A percentile compares a stretch with the other conserved stretches of the same genome.
Evolutionary conservation across 2,329 filamentous ascomycete species (phyloP).

Genomic region (Furcasterigmium furcatum): DNA sequence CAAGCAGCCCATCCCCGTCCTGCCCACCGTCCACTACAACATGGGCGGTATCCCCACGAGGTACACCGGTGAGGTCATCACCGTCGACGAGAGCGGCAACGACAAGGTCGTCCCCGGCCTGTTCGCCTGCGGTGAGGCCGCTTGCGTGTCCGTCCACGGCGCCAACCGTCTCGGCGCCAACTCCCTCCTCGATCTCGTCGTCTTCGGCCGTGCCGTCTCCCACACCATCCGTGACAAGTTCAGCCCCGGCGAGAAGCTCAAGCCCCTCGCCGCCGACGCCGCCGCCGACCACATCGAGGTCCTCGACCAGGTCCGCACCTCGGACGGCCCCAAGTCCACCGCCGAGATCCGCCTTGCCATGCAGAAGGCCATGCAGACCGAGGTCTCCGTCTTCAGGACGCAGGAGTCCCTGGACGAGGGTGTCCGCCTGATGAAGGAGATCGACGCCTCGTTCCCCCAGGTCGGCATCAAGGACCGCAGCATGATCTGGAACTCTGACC

Average conservation of each 20-base stretch:
- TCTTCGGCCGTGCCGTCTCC: constrained; percentile 95
- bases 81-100: constrained; percentile 78
- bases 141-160: constrained; percentile 96
- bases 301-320: constrained; percentile 81
- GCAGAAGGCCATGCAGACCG: constrained; percentile 98
- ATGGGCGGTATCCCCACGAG: constrained; percentile 99
- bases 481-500: constrained; percentile 99
- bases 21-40: constrained; percentile 98
- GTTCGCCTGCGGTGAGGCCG: constrained; percentile 95
- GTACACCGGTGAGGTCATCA: constrained; percentile 95
- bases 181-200: constrained; percentile 94
- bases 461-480: constrained; percentile 96
- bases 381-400: constrained; percentile 94
- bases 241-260: constrained; percentile 75
- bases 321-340: constrained; percentile 82
- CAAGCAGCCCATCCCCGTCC: constrained; percentile 94
- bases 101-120: constrained; percentile 94
- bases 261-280: constrained; percentile 78
- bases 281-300: constrained; percentile 83
- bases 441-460: constrained; percentile 76
- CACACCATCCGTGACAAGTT: constrained; percentile 97
- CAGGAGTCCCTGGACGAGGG: constrained; percentile 92
- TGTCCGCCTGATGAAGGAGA: constrained; percentile 80
- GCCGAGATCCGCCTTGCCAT: constrained; percentile 85
- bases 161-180: constrained; percentile 98